Conservation (phyloP, 371 early-diverging fungal species). For the Capillidium heterosporum region DNA sequence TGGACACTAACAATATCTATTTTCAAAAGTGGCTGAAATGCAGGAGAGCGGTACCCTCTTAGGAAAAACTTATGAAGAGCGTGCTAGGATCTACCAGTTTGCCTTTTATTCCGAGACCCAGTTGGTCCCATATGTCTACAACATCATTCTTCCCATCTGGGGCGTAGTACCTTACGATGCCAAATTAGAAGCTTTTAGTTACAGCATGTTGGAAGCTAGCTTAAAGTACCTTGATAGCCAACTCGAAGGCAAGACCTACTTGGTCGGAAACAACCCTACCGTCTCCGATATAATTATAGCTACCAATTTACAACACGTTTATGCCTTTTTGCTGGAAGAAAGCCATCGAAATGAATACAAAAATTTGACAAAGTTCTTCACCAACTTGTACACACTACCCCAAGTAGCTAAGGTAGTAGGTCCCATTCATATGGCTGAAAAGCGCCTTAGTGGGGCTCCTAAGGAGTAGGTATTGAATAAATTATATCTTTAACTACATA, state of each 20-base stretch:
- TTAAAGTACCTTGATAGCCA: conserved; percentile 49
- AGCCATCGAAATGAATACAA: conserved; percentile 29
- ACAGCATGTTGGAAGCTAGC: conserved; percentile 36
- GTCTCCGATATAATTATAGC: conserved; percentile 69
- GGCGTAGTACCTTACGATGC: conserved; percentile 46
- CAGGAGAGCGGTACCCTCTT: conserved; percentile 36
- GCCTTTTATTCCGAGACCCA: conserved; percentile 51
- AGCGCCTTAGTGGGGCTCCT: neutral
- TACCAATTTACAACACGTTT: conserved; percentile 33
- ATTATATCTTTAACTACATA: too few relatives aligned
- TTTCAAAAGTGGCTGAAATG: conserved; percentile 27
- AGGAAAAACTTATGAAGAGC: conserved; percentile 46
- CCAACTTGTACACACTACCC: neutral
- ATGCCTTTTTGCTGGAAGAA: conserved; percentile 34
- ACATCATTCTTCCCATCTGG: conserved; percentile 45
- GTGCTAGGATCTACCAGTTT: conserved; percentile 59
- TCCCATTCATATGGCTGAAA: neutral
- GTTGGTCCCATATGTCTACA: conserved; percentile 20
- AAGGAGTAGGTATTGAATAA: too few relatives aligned
- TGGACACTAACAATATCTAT: neutral
- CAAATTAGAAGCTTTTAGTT: conserved; percentile 40
- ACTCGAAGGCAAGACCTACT: conserved; percentile 62
- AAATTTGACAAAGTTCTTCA: neutral
- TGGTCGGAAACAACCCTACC: conserved; percentile 81
- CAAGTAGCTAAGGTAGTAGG: neutral